Evolutionary conservation across 1,284 basidiomycete genomes (phyloP).

Genomic region (Tilletiopsis washingtonensis): DNA sequence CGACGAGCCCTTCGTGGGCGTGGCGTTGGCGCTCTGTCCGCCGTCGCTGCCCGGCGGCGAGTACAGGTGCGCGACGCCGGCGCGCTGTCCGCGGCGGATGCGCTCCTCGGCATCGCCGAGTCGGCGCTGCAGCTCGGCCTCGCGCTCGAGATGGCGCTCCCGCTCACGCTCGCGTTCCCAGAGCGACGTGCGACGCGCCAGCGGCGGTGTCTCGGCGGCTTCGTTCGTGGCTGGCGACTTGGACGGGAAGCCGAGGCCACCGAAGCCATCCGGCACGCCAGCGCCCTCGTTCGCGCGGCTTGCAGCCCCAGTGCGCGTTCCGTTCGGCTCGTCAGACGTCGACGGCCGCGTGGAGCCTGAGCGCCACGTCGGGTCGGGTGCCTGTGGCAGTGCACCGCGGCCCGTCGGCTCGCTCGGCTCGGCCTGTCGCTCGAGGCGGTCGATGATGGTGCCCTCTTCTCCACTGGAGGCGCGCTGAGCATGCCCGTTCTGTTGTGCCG

Average conservation of each 20-base stretch:
- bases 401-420: conserved; percentile 8
- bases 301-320: not conserved
- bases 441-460: conserved; percentile 19
- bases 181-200: conserved; percentile 20
- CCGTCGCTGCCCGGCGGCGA: not conserved
- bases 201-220: conserved; percentile 9
- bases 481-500: conserved; percentile 1
- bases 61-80: no score
- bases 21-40: not conserved
- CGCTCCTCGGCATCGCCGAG: conserved; percentile 7
- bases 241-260: no score
- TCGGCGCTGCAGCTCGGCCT: conserved; percentile 16
- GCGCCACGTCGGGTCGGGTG: no score
- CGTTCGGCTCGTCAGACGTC: not conserved
- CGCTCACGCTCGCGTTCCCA: conserved; percentile 32
- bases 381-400: conserved; percentile 1
- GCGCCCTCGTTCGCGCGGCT: conserved; percentile 9
- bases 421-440: no score
- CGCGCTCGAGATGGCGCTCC: conserved; percentile 18
- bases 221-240: no score
- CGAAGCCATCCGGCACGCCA: no score
- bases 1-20: not conserved
- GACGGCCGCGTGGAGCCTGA: no score
- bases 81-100: not conserved
- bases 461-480: conserved; percentile 10